Evolutionary conservation across 2,329 filamentous ascomycete species (phyloP), one percentile per base, ranked within the genome.

Genomic region (Neofusicoccum umdonicola): DNA sequence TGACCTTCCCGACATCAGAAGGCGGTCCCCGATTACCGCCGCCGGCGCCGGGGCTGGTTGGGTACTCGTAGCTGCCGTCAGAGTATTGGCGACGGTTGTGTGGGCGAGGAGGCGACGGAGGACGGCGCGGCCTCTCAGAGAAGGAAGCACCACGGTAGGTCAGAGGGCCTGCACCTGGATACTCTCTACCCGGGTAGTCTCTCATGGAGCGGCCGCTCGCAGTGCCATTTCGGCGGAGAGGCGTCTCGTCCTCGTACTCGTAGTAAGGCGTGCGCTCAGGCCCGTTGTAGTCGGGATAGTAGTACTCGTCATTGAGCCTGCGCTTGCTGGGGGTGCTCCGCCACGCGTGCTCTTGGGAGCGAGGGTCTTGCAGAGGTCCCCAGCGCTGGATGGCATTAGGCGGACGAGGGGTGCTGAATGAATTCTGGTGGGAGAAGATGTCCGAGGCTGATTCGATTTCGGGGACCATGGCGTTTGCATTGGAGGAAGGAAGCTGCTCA

Each of bases 1-100:
- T 65, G 7, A 73, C 70, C 65, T 78, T 41, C 9, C 27, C 47
- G 3, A 51, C 39, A 15, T 64, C 62, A 13, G 50, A 45, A 17
- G 61, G 61, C 31, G 61, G 61, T 0, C 50, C 61, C 1, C 50
- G 39, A 35, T n/a, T n/a, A 47, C 56, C 56, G 15, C 27, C 41
- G 11, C 50, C 61, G 22, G 22, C 22, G 11, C 61, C 61, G 1
- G 48, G 31, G n/a, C 44, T 47, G 4, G 48, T 37, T 1, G 27
- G n/a, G 31, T 63, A 63, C 5, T 56, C 61, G 11, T 48, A 60
- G 31, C 42, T 60, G n/a, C 44, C 31, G 7, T 63, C 61, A 5
- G 50, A 63, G 8, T 63, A 56, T n/a, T 54, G 31, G 31, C 61
- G 50, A 3, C 41, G 41, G 4, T 15, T 34, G 7, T n/a, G 17